These are phyloP conservation scores for Monosporozyma aquatica DNA, from an alignment of 805 yeast species.

Conservation along the genomic window DNA sequence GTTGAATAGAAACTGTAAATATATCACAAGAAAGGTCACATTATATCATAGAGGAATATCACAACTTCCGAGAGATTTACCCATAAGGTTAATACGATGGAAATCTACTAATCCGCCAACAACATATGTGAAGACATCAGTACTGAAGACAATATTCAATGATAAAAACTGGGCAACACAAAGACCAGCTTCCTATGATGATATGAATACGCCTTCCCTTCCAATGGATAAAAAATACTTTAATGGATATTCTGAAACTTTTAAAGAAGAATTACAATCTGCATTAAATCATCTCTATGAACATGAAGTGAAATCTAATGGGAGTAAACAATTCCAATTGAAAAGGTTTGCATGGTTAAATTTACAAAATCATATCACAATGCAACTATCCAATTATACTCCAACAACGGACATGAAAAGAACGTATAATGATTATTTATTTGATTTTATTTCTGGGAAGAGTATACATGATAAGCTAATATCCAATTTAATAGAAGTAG, in stretches of 20 bases:
- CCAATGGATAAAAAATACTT: too few relatives aligned
- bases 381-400: slow-evolving; percentile 2
- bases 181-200: background rate
- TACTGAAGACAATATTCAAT: background rate
- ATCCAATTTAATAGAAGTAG: background rate
- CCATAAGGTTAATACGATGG: background rate
- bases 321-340: background rate
- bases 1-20: background rate
- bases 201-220: too few relatives aligned
- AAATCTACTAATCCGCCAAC: too few relatives aligned
- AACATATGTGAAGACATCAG: background rate
- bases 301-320: background rate
- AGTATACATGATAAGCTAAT: background rate
- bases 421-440: background rate
- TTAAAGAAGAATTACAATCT: background rate
- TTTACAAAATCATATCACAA: slow-evolving; percentile 7
- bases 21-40: background rate
- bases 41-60: background rate
- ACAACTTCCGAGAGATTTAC: background rate
- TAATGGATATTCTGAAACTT: too few relatives aligned
- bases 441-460: background rate
- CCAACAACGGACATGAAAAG: background rate
- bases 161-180: background rate
- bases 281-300: background rate
- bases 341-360: background rate